phyloP scores from a whole-genome alignment of 139 green algal species.

The Chlamydomonas applanata region DNA sequence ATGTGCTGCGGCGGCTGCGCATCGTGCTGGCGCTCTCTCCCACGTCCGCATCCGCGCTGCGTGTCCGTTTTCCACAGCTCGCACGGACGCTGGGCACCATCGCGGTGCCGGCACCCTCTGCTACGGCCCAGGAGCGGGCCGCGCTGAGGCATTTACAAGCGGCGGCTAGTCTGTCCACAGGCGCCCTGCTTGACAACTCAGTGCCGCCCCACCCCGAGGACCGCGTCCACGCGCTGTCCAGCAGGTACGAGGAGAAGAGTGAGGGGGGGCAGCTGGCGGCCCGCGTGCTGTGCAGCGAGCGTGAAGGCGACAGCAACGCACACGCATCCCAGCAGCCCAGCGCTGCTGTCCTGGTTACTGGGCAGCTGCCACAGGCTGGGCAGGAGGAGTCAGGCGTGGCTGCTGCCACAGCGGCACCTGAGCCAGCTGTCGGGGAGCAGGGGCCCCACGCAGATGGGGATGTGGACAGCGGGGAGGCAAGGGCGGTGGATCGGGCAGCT shows the following conservation, averaged over 20 bases:
- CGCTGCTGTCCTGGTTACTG: too few species aligned
- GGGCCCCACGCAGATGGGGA: too few species aligned
- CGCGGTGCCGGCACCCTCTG: neutral
- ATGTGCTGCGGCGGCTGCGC: neutral
- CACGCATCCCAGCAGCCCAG: too few species aligned
- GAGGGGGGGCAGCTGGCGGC: neutral
- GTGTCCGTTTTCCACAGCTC: neutral
- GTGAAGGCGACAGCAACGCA: constrained; percentile 5
- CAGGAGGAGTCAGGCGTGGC: too few species aligned
- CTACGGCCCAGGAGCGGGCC: neutral
- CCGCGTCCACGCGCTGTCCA: neutral
- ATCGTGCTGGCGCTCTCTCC: constrained; percentile 1
- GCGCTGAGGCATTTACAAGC: neutral
- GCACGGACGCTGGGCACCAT: neutral
- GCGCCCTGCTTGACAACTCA: neutral
- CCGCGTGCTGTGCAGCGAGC: neutral
- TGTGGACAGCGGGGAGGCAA: too few species aligned
- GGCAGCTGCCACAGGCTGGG: too few species aligned
- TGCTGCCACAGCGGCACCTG: too few species aligned
- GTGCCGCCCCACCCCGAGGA: neutral
- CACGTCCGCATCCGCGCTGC: neutral
- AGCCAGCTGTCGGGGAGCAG: too few species aligned
- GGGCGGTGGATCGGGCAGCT: too few species aligned
- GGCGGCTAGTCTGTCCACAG: neutral
- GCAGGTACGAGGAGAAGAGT: neutral